Percentiles rank a stretch among this genome's conserved stretches.
These are phyloP conservation scores for Auricularia auricula-judae DNA, from an alignment of 768 basidiomycete genomes.

Conservation along the genomic window DNA sequence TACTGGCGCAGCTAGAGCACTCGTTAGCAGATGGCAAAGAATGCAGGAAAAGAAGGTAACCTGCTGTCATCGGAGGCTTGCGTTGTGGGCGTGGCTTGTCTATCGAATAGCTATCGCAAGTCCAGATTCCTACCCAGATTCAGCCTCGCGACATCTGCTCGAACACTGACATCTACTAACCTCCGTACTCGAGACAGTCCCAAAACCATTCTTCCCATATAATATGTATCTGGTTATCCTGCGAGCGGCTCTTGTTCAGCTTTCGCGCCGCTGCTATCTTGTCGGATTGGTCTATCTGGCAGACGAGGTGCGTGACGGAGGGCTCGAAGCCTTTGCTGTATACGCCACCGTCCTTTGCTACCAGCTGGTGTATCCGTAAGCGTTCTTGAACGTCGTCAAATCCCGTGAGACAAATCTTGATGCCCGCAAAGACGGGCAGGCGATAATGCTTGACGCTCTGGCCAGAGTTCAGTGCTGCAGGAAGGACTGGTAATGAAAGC, in stretches of 20 bases:
- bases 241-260: constrained; percentile 41
- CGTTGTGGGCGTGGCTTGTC: constrained; percentile 50
- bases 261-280: constrained; percentile 74
- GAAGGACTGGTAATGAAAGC: constrained; percentile 10
- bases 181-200: constrained; percentile 76
- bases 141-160: not conserved
- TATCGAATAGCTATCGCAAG: constrained; percentile 50
- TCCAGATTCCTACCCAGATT: constrained; percentile 40
- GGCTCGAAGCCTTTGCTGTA: constrained; percentile 71
- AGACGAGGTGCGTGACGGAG: constrained; percentile 74
- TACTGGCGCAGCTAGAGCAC: constrained; percentile 16
- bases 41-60: too few relatives aligned
- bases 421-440: constrained; percentile 60
- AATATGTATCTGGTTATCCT: constrained; percentile 63
- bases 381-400: constrained; percentile 52
- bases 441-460: constrained; percentile 53
- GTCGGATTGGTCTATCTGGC: constrained; percentile 39
- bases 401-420: constrained; percentile 67
- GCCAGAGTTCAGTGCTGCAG: not conserved
- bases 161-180: constrained; percentile 19
- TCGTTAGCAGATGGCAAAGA: not conserved
- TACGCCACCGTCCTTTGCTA: constrained; percentile 49
- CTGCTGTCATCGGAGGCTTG: constrained; percentile 16
- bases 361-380: constrained; percentile 48
- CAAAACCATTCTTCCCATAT: constrained; percentile 98